Base-by-base conservation (phyloP, 805 yeast genomes). In the Cyberlindnera mississippiensis region DNA sequence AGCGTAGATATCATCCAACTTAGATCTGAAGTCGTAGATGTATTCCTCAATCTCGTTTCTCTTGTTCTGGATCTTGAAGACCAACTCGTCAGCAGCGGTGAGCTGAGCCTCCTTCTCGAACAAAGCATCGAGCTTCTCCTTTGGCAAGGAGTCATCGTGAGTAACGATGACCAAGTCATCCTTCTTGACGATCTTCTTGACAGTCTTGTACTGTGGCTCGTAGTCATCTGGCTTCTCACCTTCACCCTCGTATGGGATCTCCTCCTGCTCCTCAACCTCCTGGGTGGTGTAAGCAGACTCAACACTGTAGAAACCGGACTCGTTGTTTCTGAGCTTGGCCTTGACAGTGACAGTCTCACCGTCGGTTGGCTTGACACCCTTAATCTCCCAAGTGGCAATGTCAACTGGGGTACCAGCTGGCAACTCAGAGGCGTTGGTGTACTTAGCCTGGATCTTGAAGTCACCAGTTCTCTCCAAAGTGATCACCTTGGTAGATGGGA, bases 41-140 rank as follows among this genome's bases (percentile, higher is more conserved):
- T 93, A 93, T 76, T 93, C 99, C 76, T 93, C 99, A 49, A 93
- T 76, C 52, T 96, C 93, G 68, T 93, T 93, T 84, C 93, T 93
- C 70, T 89, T 88, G 73, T 93, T 97, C 76, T 93, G 98, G 53
- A 98, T 93, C 73, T 93, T 98, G 54, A 95, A 95, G 53, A 93
- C 97, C 58, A 91, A 82, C 75, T 90, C 93, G 71, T 93, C 99
- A 62, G 83, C 89, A 64, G 88, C 79, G 52, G 78, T 75, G 82
- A 93, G 71, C 65, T 83, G 76, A 61, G 79, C 78, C 75, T 93
- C 99, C 67, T 72, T 72, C 76, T 93, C 98, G 49, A 84, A 75
- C 53, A 73, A 75, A 41, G 68, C 70, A 57, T 80, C 72, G 66
- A 87, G 75, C 40, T 60, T 68, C 20, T 65, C 64, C 49, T 70